Base-by-base conservation (phyloP, 768 basidiomycete species). In the Lactifluus subvellereus region DNA sequence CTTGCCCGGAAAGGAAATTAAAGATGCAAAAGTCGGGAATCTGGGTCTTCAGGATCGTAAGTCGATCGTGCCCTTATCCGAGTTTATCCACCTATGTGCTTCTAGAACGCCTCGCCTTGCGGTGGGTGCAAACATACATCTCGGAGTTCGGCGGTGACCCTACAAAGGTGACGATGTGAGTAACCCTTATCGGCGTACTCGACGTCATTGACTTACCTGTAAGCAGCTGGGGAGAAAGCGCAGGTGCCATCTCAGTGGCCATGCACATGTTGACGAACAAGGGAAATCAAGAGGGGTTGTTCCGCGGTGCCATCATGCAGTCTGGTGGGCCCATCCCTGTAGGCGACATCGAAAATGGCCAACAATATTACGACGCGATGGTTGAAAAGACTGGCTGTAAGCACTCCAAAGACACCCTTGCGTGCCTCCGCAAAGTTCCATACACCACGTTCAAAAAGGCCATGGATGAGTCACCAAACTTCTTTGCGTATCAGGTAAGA, bases 91-190 rank as follows among this genome's bases (percentile, higher is more conserved):
- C 57, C 33, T 11, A 52, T 6, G 2, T 20, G 22, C 22, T 18
- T 61, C 54, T 70, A 87, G 81, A 84, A 69, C 77, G 82, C 30
- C 72, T 80, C 38, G 85, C 83, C 2, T 68, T 89, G 7, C 71
- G 80, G 59, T 89, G 87, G 87, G 75, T 89, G 1, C 81, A 86
- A 65, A 81, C 84, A 68, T 83, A 89, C 69, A 86, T 88, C 65
- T 65, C 71, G 38, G 74, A 76, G 8, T 89, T 88, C 64, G 86
- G 87, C 0, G 88, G 88, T 10, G 85, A 89, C 70, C 80, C 82
- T 0, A 70, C 69, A 2, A 84, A 82, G 69, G 85, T 85, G 3
- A 84, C 83, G 0, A 78, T 84, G 81, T 84, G 69, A 57, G 80
- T 18, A 54, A 40, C 20, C 22, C 57, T 49, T 60, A 48, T 55